A percentile compares a stretch with the other conserved stretches of the same genome.
Conservation (phyloP, 345 rosid genomes). For the Firmiana major region DNA sequence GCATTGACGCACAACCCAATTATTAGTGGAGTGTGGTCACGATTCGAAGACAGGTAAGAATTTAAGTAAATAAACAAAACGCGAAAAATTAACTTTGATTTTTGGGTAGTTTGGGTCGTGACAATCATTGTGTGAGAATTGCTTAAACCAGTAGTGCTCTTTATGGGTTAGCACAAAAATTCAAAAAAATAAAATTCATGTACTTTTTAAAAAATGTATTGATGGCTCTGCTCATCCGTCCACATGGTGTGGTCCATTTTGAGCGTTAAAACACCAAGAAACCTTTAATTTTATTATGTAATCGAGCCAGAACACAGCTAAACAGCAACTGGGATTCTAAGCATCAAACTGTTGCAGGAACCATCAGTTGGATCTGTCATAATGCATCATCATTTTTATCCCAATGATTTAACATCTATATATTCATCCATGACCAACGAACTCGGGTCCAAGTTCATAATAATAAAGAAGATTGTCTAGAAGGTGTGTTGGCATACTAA, state of each 20-base stretch:
- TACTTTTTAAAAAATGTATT: too few relatives aligned
- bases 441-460: not conserved
- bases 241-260: conserved; percentile 21
- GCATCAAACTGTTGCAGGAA: not conserved
- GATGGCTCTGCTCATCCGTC: not conserved
- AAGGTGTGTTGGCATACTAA: not conserved
- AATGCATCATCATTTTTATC: not conserved
- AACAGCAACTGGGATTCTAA: conserved; percentile 2
- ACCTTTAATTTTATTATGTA: not conserved
- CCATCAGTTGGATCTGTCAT: conserved; percentile 15
- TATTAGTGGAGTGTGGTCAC: too few relatives aligned
- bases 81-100: too few relatives aligned
- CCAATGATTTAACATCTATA: not conserved
- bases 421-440: not conserved
- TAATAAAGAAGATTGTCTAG: not conserved
- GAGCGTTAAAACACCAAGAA: not conserved
- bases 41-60: too few relatives aligned
- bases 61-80: too few relatives aligned
- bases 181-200: too few relatives aligned
- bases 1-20: too few relatives aligned
- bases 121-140: too few relatives aligned
- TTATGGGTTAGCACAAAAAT: too few relatives aligned
- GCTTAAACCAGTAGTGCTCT: too few relatives aligned
- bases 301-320: conserved; percentile 11
- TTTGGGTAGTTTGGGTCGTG: too few relatives aligned